Evolutionary conservation across 306 rosid species (phyloP).

Genomic region (Dalbergia oliveri): DNA sequence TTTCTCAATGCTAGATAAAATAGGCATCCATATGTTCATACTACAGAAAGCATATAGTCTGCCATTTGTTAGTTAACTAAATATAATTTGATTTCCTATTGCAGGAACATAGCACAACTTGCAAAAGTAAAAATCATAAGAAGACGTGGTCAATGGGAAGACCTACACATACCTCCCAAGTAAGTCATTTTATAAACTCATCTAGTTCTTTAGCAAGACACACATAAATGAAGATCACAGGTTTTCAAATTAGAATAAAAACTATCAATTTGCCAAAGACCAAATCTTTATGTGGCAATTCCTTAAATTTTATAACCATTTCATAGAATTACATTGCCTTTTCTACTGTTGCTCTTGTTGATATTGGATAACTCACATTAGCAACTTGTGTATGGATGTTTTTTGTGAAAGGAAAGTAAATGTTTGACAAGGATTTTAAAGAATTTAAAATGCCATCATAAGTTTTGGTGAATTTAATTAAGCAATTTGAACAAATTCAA

Average conservation of each 20-base stretch:
- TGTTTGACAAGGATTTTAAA: too few relatives aligned
- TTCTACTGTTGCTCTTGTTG: constrained; percentile 18
- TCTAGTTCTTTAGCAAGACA: constrained; percentile 23
- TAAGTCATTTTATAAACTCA: constrained; percentile 44
- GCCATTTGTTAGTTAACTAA: neutral
- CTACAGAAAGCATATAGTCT: neutral
- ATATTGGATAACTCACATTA: neutral
- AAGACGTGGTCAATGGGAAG: constrained; percentile 71
- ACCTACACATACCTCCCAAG: constrained; percentile 78
- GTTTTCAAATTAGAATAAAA: neutral
- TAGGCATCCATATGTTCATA: constrained; percentile 19
- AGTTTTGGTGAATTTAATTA: too few relatives aligned
- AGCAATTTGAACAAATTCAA: too few relatives aligned
- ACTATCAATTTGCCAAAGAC: constrained; percentile 23
- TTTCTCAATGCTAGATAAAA: constrained; percentile 15
- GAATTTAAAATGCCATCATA: too few relatives aligned
- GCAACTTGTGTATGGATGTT: too few relatives aligned
- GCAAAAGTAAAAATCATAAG: constrained; percentile 76
- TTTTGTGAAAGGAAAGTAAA: too few relatives aligned
- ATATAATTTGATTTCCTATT: constrained; percentile 36
- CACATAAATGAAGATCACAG: neutral
- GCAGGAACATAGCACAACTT: constrained; percentile 85
- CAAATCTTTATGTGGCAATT: neutral
- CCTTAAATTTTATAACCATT: constrained; percentile 8
- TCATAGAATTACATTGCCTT: constrained; percentile 3